Evolutionary conservation across 108 stramenopile species (phyloP).

Genomic region (Aurantiochytrium sp.): DNA sequence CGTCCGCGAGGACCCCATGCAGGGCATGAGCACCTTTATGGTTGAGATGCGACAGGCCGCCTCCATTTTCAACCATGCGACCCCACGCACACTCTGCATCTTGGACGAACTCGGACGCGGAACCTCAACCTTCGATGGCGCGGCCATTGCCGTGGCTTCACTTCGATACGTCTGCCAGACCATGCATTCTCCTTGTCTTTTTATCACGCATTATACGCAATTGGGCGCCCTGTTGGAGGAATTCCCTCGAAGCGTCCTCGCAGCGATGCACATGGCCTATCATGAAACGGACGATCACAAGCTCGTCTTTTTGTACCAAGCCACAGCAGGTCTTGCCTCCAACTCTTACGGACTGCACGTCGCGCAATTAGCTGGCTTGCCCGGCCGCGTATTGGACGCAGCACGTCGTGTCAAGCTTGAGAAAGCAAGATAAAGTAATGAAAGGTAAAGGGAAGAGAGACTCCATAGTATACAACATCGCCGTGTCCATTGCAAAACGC

Average conservation of each 20-base stretch:
- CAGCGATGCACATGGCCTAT: constrained; percentile 9
- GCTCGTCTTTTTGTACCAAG: not conserved
- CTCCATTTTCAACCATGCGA: constrained; percentile 69
- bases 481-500: no score
- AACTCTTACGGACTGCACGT: constrained; percentile 87
- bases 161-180: not conserved
- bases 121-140: constrained; percentile 35
- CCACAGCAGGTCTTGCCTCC: not conserved
- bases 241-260: not conserved
- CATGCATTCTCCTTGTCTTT: not conserved
- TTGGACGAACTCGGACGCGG: constrained; percentile 86
- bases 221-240: not conserved
- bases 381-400: constrained; percentile 67
- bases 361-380: constrained; percentile 83
- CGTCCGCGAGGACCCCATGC: constrained; percentile 72
- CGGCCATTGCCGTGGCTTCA: not conserved
- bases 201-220: not conserved
- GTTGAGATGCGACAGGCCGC: constrained; percentile 84
- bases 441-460: no score
- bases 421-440: no score
- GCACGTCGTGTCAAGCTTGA: constrained; percentile 33
- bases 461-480: no score
- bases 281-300: not conserved
- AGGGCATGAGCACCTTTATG: constrained; percentile 84
- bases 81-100: constrained; percentile 66